These are phyloP conservation scores for Phytopythium ostracodes DNA, from an alignment of 352 stramenopile genomes.

Conservation along the genomic window DNA sequence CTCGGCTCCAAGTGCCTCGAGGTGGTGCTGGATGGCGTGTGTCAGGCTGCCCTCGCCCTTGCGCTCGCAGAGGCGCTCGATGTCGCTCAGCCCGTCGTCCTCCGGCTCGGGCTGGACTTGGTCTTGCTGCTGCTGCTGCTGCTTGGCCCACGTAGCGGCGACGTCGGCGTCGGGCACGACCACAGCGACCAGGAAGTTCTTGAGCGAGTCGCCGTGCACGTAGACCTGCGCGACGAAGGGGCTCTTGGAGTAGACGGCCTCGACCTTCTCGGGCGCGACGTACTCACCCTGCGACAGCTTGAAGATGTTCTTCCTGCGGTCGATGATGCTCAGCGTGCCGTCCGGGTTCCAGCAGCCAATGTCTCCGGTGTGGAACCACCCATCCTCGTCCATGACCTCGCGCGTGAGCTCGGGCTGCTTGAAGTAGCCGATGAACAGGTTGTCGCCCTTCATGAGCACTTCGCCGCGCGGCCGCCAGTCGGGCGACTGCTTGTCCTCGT, in stretches of 20 bases:
- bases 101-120: slow-evolving; percentile 19
- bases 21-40: slow-evolving; percentile 25
- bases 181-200: slow-evolving; percentile 90
- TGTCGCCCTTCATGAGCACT: slow-evolving; percentile 46
- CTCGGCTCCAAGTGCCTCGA: slow-evolving; percentile 38
- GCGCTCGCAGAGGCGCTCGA: slow-evolving; percentile 21
- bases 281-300: slow-evolving; percentile 93
- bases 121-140: slow-evolving; percentile 15
- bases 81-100: slow-evolving; percentile 9
- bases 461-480: slow-evolving; percentile 25
- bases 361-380: slow-evolving; percentile 96
- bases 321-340: slow-evolving; percentile 83
- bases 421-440: slow-evolving; percentile 89
- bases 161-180: slow-evolving; percentile 76
- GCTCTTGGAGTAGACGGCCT: slow-evolving; percentile 89
- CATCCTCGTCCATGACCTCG: slow-evolving; percentile 82
- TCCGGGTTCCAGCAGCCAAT: slow-evolving; percentile 91
- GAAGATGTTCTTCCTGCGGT: slow-evolving; percentile 91
- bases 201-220: slow-evolving; percentile 92
- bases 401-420: slow-evolving; percentile 86
- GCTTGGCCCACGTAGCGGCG: slow-evolving; percentile 36
- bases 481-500: slow-evolving; percentile 25
- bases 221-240: slow-evolving; percentile 91
- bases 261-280: slow-evolving; percentile 93
- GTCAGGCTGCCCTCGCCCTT: slow-evolving; percentile 28